A percentile compares a stretch with the other conserved stretches of the same genome.
These are phyloP conservation scores for Hericium erinaceus DNA, from an alignment of 768 basidiomycete genomes.

Conservation along the genomic window DNA sequence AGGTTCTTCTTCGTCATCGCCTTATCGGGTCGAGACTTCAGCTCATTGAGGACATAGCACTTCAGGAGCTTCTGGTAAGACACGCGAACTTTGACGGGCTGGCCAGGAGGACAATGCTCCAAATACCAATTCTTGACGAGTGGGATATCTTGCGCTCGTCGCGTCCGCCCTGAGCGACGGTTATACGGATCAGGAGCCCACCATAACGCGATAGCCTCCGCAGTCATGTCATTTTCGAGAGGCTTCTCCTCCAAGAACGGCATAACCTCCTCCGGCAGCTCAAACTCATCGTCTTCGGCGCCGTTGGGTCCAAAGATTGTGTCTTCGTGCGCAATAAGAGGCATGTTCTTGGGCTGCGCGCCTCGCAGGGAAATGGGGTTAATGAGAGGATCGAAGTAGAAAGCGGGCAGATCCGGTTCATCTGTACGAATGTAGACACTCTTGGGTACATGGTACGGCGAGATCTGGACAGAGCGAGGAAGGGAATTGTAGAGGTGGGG, in stretches of 20 bases:
- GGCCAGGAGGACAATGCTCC: slow-evolving; percentile 94
- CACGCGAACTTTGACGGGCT: slow-evolving; percentile 96
- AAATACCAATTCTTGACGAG: slow-evolving; percentile 98
- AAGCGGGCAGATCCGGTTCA: slow-evolving; percentile 97
- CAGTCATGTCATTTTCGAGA: slow-evolving; percentile 84
- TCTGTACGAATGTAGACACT: slow-evolving; percentile 99
- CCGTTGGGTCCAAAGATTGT: slow-evolving; percentile 84
- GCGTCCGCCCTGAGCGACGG: slow-evolving; percentile 84
- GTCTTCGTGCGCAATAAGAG: slow-evolving; percentile 84
- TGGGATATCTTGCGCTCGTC: slow-evolving; percentile 91
- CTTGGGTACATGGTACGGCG: slow-evolving; percentile 88
- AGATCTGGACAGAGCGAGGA: slow-evolving; percentile 88
- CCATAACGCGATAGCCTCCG: slow-evolving; percentile 96
- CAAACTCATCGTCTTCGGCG: slow-evolving; percentile 80
- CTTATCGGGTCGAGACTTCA: slow-evolving; percentile 83
- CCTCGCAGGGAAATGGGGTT: slow-evolving; percentile 94
- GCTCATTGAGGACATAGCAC: slow-evolving; percentile 90
- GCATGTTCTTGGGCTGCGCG: slow-evolving; percentile 71
- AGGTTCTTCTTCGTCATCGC: slow-evolving; percentile 97
- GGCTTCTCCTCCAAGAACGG: slow-evolving; percentile 78
- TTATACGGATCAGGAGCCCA: slow-evolving; percentile 97
- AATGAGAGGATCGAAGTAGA: slow-evolving; percentile 98
- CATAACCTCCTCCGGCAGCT: slow-evolving; percentile 64
- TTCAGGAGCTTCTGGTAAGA: slow-evolving; percentile 98
- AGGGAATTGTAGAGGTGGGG: slow-evolving; percentile 98